Conservation (phyloP, 148 eudicot genomes). For the Silene conica region DNA sequence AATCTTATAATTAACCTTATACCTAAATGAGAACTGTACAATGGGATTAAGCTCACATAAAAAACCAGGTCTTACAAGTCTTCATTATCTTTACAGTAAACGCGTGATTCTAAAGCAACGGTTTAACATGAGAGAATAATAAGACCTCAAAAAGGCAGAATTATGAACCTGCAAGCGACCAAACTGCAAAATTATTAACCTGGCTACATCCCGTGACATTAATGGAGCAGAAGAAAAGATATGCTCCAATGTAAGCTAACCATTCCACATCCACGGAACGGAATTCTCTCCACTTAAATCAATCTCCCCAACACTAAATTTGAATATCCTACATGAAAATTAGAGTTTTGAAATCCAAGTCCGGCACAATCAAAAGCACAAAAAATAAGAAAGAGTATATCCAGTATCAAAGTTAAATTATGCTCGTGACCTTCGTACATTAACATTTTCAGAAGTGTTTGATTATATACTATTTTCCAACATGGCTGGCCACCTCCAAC, state of each 20-base stretch:
- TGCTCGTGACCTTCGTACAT: too few relatives aligned
- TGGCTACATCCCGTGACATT: constrained; percentile 64
- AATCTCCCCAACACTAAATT: constrained; percentile 55
- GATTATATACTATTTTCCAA: too few relatives aligned
- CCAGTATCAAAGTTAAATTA: too few relatives aligned
- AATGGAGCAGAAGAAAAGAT: constrained; percentile 49
- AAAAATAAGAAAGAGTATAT: too few relatives aligned
- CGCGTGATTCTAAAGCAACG: background rate
- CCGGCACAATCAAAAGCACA: too few relatives aligned
- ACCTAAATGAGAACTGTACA: background rate
- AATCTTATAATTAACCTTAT: background rate
- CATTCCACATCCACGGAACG: constrained; percentile 83
- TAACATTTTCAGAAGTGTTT: too few relatives aligned
- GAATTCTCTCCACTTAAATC: constrained; percentile 76
- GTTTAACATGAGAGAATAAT: background rate
- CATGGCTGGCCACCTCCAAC: too few relatives aligned
- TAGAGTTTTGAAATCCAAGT: too few relatives aligned
- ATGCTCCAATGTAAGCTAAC: constrained; percentile 87
- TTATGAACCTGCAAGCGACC: too few relatives aligned
- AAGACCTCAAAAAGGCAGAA: too few relatives aligned
- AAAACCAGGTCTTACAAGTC: background rate
- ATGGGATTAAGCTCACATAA: background rate
- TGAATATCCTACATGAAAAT: constrained; percentile 80
- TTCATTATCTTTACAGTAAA: background rate
- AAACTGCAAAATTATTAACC: constrained; percentile 67